Evolutionary conservation across 1,284 basidiomycete species (phyloP), one percentile per base, ranked within the genome.

Genomic region (Naganishia sp.): DNA sequence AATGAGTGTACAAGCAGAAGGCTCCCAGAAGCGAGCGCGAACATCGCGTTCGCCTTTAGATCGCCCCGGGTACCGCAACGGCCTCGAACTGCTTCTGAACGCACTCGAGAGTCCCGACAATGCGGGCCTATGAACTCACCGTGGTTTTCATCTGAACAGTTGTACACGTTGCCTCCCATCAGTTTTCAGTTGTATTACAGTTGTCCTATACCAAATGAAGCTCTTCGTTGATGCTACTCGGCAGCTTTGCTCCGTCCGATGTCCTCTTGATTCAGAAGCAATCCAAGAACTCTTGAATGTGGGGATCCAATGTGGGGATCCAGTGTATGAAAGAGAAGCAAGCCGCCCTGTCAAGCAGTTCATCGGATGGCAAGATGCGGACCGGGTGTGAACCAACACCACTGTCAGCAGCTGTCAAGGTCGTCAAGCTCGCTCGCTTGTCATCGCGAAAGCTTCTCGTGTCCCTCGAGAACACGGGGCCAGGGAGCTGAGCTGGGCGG

Each of bases 51-150:
- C 31, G 0, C 52, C 31, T n/a, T 41, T 17, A 17, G 45, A 31
- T 18, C 52, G 25, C 13, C 23, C 25, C 31, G 54, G 65, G 23
- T 47, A 28, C 23, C 53, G 43, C 7, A 63, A 67, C 43, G 66
- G 66, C 11, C 35, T 67, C 45, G 66, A 67, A 47, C 45, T 67
- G 66, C 42, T 67, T 32, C 47, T 67, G 50, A 67, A 67, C 18
- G 66, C 66, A 15, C 43, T 54, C 23, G 65, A 61, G 50, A 58
- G 58, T 41, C 49, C 58, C 17, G 47, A 61, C 42, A 61, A 39
- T 31, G 35, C 35, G 7, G 35, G 35, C 7, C 13, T 39, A 39
- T 39, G 35, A 32, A 35, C 17, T 17, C 31, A 6, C 18, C 47
- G 47, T 50, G 45, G 42, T 51, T 18, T n/a, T 9, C 4, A 47